A percentile compares a stretch with the other conserved stretches of the same genome.
These are phyloP conservation scores for Papiliotrema laurentii DNA, from an alignment of 1,284 basidiomycete genomes.

Conservation along the genomic window DNA sequence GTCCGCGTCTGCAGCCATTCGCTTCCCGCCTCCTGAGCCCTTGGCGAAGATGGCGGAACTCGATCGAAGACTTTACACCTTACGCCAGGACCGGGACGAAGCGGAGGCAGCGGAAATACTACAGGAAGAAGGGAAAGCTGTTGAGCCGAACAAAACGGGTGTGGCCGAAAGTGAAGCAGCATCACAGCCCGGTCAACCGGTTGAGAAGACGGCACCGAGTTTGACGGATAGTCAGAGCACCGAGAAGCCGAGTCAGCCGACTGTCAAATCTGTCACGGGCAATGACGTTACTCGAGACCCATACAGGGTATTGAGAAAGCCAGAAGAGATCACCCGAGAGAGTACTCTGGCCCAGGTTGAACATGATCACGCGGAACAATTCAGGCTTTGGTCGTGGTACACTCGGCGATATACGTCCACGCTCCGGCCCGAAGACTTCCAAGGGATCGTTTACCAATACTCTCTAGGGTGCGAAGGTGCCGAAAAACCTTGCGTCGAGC, in stretches of 20 bases:
- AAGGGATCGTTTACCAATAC: slow-evolving; percentile 61
- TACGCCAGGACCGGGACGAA: slow-evolving; percentile 74
- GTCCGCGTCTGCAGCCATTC: slow-evolving; percentile 82
- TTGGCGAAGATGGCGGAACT: slow-evolving; percentile 80
- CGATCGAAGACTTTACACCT: slow-evolving; percentile 64
- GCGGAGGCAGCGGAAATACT: slow-evolving; percentile 62
- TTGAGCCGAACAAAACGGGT: slow-evolving; percentile 14
- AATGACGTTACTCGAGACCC: slow-evolving; percentile 29
- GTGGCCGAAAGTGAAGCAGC: slow-evolving; percentile 7
- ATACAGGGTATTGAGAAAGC: slow-evolving; percentile 37
- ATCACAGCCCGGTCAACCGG: slow-evolving; percentile 2
- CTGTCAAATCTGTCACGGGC: slow-evolving; percentile 5
- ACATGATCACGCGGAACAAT: slow-evolving; percentile 75
- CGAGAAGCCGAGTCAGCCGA: slow-evolving; percentile 16
- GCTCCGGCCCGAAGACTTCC: slow-evolving; percentile 88
- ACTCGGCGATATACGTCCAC: slow-evolving; percentile 73
- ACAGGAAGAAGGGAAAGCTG: slow-evolving; percentile 60
- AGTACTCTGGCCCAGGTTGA: slow-evolving; percentile 66
- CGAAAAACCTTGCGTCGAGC: slow-evolving; percentile 51
- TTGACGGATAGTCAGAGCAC: slow-evolving; percentile 14
- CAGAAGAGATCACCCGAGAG: slow-evolving; percentile 60
- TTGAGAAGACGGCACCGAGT: slow-evolving; percentile 11
- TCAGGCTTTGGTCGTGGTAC: slow-evolving; percentile 89
- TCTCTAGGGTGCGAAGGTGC: slow-evolving; percentile 44
- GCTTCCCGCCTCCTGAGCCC: slow-evolving; percentile 83